Conservation (phyloP, 2,329 filamentous ascomycete species). For the Lecanicillium sp. region DNA sequence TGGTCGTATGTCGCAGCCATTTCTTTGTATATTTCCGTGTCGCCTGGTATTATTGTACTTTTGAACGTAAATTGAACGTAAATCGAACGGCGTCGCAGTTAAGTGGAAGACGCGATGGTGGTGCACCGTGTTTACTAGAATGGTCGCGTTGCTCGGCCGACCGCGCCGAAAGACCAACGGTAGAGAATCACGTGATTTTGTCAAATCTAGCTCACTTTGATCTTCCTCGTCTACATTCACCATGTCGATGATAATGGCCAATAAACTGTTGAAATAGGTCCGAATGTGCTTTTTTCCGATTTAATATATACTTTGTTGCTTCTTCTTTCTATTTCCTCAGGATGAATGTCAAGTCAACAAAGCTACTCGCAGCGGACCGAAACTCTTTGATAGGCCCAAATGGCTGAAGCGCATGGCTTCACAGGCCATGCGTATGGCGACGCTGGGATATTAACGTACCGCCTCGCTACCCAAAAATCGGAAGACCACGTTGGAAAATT, state of each 20-base stretch:
- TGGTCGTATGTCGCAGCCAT: slow-evolving; percentile 63
- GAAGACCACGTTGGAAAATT: slow-evolving; percentile 23
- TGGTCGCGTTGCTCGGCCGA: slow-evolving; percentile 27
- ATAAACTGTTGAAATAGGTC: neutral
- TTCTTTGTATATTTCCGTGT: slow-evolving; percentile 11
- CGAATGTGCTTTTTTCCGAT: slow-evolving; percentile 1
- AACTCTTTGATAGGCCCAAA: slow-evolving; percentile 28
- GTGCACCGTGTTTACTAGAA: slow-evolving; percentile 14
- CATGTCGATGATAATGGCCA: neutral
- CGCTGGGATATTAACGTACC: slow-evolving; percentile 28
- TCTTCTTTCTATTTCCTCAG: slow-evolving; percentile 17
- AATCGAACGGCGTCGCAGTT: neutral
- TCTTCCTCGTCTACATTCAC: neutral
- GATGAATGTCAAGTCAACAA: slow-evolving; percentile 28
- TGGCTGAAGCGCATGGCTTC: slow-evolving; percentile 31
- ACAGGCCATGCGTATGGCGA: slow-evolving; percentile 29
- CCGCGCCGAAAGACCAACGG: neutral
- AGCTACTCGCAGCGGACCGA: slow-evolving; percentile 22
- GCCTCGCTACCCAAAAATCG: slow-evolving; percentile 19
- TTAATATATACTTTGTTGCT: neutral
- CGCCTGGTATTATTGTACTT: neutral
- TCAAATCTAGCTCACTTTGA: slow-evolving; percentile 7
- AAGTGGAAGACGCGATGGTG: neutral
- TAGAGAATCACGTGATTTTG: slow-evolving; percentile 10
- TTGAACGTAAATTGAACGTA: too few species aligned